Conservation (phyloP, 2,329 filamentous ascomycete species). For the Paradendryphiella salina region DNA sequence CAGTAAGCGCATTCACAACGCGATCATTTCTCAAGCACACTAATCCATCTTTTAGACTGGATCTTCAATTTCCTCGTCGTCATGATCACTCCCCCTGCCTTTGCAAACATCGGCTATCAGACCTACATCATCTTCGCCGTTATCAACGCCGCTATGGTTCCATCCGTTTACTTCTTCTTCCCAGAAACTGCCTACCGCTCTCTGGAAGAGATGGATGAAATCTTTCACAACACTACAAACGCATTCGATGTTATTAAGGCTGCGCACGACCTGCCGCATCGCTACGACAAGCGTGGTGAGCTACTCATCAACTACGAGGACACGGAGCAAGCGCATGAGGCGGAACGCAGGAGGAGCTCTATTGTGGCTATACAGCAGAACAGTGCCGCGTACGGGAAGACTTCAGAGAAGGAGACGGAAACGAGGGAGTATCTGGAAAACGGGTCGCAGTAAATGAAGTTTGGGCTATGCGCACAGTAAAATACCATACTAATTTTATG, state of each 20-base stretch:
- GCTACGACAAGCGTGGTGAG: conserved; percentile 63
- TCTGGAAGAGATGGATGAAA: conserved; percentile 57
- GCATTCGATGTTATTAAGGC: conserved; percentile 56
- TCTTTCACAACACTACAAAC: conserved; percentile 61
- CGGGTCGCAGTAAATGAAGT: background rate
- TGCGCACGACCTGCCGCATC: conserved; percentile 56
- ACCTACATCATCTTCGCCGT: conserved; percentile 62
- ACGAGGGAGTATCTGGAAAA: conserved; percentile 9
- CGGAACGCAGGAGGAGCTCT: conserved; percentile 37
- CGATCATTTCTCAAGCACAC: conserved; percentile 54
- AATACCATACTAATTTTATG: no score
- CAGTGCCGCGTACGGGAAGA: conserved; percentile 5
- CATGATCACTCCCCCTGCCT: conserved; percentile 66
- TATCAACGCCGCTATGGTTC: conserved; percentile 60
- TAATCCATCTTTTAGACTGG: conserved; percentile 53
- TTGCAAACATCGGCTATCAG: conserved; percentile 58
- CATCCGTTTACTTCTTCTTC: conserved; percentile 64
- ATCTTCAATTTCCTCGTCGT: conserved; percentile 63
- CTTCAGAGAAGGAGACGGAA: conserved; percentile 4
- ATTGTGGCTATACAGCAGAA: conserved; percentile 20
- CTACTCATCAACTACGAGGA: conserved; percentile 57
- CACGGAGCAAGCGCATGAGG: conserved; percentile 40
- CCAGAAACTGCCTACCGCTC: conserved; percentile 60
- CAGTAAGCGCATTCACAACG: conserved; percentile 7
- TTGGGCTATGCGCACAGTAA: no score